Evolutionary conservation across 2,329 filamentous ascomycete genomes (phyloP).

Genomic region (Aspergillus felis): DNA sequence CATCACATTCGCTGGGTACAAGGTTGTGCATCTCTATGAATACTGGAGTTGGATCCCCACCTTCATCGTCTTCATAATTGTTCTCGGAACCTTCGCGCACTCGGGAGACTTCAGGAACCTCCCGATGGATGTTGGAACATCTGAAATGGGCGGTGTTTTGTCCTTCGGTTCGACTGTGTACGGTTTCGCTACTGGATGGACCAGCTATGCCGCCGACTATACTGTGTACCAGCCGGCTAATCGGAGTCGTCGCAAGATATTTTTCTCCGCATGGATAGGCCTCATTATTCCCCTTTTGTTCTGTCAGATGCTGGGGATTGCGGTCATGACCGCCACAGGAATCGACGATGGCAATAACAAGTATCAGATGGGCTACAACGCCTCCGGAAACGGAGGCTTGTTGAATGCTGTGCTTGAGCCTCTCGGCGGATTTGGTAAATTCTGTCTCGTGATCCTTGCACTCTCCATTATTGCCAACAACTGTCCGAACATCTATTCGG

Average conservation of each 20-base stretch:
- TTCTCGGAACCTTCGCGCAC: conserved; percentile 64
- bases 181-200: conserved; percentile 70
- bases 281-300: conserved; percentile 70
- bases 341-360: conserved; percentile 51
- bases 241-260: conserved; percentile 60
- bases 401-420: conserved; percentile 61
- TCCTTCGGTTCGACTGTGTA: conserved; percentile 65
- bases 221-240: conserved; percentile 70
- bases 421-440: conserved; percentile 66
- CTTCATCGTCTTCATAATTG: conserved; percentile 68
- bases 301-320: conserved; percentile 68
- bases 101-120: conserved; percentile 62
- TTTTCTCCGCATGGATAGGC: conserved; percentile 65
- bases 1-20: conserved; percentile 71
- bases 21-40: conserved; percentile 73
- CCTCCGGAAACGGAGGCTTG: conserved; percentile 62
- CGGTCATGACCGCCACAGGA: conserved; percentile 62
- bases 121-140: conserved; percentile 56
- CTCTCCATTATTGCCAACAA: conserved; percentile 68
- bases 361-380: conserved; percentile 54
- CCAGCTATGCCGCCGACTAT: conserved; percentile 71
- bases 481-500: conserved; percentile 69
- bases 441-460: conserved; percentile 65
- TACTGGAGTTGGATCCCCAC: conserved; percentile 71
- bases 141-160: conserved; percentile 60